Evolutionary conservation across 2,329 filamentous ascomycete species (phyloP), one percentile per base, ranked within the genome.

Genomic region (Dothiorella sarmentorum): DNA sequence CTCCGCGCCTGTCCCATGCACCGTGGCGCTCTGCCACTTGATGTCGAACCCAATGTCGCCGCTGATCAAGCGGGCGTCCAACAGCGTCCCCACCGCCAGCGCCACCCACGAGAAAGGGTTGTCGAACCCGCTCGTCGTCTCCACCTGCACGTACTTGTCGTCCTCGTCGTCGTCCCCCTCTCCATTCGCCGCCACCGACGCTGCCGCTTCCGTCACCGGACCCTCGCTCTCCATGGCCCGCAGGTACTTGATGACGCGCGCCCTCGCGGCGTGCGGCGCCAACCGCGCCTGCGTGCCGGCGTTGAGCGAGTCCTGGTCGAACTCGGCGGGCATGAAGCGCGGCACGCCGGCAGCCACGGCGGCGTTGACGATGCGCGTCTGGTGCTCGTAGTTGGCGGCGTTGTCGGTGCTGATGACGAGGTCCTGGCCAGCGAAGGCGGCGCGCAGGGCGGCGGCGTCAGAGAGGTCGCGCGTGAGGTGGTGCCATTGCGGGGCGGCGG

Each of bases 21-120:
- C 63, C 1, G 71, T 73, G 1, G 69, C 71, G 56, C 71, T 74
- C 22, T 74, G 69, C 73, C 73, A 75, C 60, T 71, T 63, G 31
- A 76, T 43, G 20, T 75, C 71, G 43, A 75, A 68, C 11, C 73
- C 72, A 35, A 75, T 63, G 27, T 70, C 67, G 10, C 72, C 72
- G 51, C 60, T 68, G 17, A 68, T 61, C 7, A 75, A 64, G 5
- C 61, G 65, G 10, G 63, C 63, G 44, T 74, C 70, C 3, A 76
- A 62, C 9, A 65, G 66, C 27, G 64, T 67, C 2, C 73, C 73
- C 5, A 68, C 70, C 4, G 73, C 71, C 9, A 74, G 51, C 29
- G 63, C 73, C 7, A 67, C 62, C 70, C 71, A 75, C 29, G 71
- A 66, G 10, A 75, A 67, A 2, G 42, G 40, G 7, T 33, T 35